Evolutionary conservation across 106 monocot genomes (phyloP).

Genomic region (Dendrobium catenatum): DNA sequence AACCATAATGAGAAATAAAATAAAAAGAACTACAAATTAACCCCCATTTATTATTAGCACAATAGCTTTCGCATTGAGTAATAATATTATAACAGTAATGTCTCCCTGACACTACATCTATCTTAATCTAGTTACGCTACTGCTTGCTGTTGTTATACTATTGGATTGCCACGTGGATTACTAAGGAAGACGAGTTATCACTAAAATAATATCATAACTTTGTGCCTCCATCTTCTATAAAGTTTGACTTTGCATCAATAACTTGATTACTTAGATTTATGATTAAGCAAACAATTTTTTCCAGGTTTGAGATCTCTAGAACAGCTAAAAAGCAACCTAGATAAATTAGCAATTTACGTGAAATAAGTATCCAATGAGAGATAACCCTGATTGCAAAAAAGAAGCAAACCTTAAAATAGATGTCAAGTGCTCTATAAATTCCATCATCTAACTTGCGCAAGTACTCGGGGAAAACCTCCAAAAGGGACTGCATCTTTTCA

Average conservation of each 20-base stretch:
- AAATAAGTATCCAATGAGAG: background rate
- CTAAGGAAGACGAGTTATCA: background rate
- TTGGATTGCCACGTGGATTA: background rate
- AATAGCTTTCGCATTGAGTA: too few relatives aligned
- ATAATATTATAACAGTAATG: too few relatives aligned
- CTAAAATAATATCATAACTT: background rate
- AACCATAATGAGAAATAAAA: background rate
- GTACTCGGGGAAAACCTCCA: conserved; percentile 62
- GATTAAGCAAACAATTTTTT: background rate
- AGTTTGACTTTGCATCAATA: background rate
- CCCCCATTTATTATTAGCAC: too few relatives aligned
- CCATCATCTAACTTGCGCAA: conserved; percentile 59
- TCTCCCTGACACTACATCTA: background rate
- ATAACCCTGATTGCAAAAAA: background rate
- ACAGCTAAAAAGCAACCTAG: background rate
- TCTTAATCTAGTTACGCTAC: background rate
- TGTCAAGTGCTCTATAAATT: conserved; percentile 77
- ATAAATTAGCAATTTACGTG: background rate
- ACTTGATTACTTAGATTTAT: background rate
- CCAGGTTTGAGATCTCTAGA: background rate
- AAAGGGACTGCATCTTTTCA: conserved; percentile 42
- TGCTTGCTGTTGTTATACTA: background rate
- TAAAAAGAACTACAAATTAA: too few relatives aligned
- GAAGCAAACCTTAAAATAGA: conserved; percentile 57
- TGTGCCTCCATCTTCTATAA: background rate